Evolutionary conservation across 2,329 filamentous ascomycete species (phyloP).

Genomic region (Proliferodiscus dingleyae): DNA sequence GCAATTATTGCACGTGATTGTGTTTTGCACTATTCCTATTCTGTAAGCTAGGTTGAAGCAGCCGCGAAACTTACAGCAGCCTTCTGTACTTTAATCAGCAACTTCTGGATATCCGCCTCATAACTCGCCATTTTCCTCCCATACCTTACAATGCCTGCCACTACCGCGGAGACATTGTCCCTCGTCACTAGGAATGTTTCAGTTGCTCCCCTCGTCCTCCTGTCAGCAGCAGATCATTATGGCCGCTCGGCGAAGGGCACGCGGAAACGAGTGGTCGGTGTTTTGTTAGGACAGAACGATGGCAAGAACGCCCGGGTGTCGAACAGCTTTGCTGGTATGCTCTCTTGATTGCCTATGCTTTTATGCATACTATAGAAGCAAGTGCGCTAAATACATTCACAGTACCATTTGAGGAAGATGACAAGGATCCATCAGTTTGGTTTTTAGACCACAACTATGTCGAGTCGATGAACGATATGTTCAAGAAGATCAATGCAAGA

Average conservation of each 20-base stretch:
- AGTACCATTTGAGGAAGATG: constrained; percentile 99
- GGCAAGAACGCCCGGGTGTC: constrained; percentile 95
- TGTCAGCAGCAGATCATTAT: constrained; percentile 97
- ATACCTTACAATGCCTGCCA: constrained; percentile 74
- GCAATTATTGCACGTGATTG: too few relatives aligned
- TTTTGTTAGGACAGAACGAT: constrained; percentile 91
- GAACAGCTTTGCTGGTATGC: constrained; percentile 93
- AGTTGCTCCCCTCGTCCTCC: constrained; percentile 93
- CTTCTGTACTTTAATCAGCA: constrained; percentile 15
- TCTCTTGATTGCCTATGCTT: neutral
- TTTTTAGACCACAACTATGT: constrained; percentile 99
- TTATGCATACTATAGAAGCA: neutral
- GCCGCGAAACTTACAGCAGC: constrained; percentile 23
- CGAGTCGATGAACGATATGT: constrained; percentile 99
- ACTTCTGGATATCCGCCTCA: constrained; percentile 2
- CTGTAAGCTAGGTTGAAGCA: constrained; percentile 2
- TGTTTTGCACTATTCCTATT: too few relatives aligned
- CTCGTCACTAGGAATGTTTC: constrained; percentile 93
- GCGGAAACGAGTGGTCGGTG: constrained; percentile 83
- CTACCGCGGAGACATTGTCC: constrained; percentile 92
- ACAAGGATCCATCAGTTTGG: constrained; percentile 98
- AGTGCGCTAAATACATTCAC: constrained; percentile 13
- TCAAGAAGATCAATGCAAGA: constrained; percentile 98
- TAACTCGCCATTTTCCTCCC: constrained; percentile 12
- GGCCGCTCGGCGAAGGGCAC: constrained; percentile 88